These are phyloP conservation scores for Corniculantispora saksenae DNA, from an alignment of 2,329 filamentous ascomycete species.

Conservation along the genomic window DNA sequence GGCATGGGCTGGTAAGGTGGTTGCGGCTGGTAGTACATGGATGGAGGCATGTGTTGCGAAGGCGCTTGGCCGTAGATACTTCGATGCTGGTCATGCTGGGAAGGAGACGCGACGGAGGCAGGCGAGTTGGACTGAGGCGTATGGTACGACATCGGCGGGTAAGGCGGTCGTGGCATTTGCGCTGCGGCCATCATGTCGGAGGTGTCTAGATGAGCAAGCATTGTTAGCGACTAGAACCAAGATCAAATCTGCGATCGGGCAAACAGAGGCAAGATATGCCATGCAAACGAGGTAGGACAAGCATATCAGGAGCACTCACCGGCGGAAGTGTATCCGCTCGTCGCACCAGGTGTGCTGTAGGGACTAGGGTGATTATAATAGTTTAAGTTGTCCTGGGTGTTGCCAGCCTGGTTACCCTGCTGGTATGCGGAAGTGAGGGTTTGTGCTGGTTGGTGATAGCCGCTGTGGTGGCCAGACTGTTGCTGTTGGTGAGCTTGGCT, in stretches of 20 bases:
- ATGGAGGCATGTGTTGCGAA: slow-evolving; percentile 74
- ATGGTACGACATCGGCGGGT: slow-evolving; percentile 88
- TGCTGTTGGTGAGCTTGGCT: slow-evolving; percentile 63
- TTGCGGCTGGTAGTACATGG: slow-evolving; percentile 74
- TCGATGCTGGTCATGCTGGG: slow-evolving; percentile 85
- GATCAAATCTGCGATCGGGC: neutral
- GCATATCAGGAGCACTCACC: slow-evolving; percentile 58
- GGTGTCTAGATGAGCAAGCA: slow-evolving; percentile 45
- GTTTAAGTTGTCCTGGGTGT: slow-evolving; percentile 64
- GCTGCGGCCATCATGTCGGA: slow-evolving; percentile 68
- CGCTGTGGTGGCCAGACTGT: slow-evolving; percentile 56
- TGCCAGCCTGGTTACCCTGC: slow-evolving; percentile 61
- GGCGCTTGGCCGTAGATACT: slow-evolving; percentile 80
- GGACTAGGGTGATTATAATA: slow-evolving; percentile 80
- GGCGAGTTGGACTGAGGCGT: slow-evolving; percentile 95
- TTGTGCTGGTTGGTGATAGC: slow-evolving; percentile 66
- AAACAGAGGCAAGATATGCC: neutral
- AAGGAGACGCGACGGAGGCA: slow-evolving; percentile 86
- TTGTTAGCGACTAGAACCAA: slow-evolving; percentile 11
- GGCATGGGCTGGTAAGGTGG: slow-evolving; percentile 67
- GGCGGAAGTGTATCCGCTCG: slow-evolving; percentile 83
- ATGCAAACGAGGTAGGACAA: neutral
- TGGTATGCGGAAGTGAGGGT: slow-evolving; percentile 68
- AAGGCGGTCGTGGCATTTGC: slow-evolving; percentile 72
- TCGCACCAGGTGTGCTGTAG: slow-evolving; percentile 79